Conservation (phyloP, 129 eudicot species). For the Deinandra increscens region DNA sequence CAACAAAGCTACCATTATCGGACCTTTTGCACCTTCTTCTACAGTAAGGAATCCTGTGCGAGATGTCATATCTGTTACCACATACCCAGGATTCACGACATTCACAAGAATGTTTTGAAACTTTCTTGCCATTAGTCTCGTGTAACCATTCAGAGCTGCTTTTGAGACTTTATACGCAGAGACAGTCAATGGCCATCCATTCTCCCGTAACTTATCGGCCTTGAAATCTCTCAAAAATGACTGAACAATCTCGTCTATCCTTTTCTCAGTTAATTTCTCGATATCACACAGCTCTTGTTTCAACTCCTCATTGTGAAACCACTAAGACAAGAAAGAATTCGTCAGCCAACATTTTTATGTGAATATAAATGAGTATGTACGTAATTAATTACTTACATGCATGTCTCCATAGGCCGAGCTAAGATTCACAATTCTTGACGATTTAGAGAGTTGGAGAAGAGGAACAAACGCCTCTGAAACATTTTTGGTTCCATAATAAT, state of each 20-base stretch:
- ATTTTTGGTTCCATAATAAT: conserved; percentile 28
- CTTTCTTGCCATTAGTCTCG: conserved; percentile 28
- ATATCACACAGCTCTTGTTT: conserved; percentile 9
- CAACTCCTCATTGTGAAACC: conserved; percentile 23
- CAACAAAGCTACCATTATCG: conserved; percentile 29
- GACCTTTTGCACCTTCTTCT: conserved; percentile 32
- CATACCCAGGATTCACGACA: conserved; percentile 7
- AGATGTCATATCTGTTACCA: conserved; percentile 35
- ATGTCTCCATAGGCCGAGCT: conserved; percentile 15
- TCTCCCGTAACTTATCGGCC: conserved; percentile 6
- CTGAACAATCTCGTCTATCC: conserved; percentile 22
- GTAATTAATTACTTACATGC: conserved; percentile 11
- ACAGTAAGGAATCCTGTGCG: conserved; percentile 26
- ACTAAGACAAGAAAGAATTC: conserved; percentile 2
- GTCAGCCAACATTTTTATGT: neutral
- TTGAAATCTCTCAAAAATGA: conserved; percentile 24
- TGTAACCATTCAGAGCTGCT: neutral
- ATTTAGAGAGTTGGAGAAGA: conserved; percentile 9
- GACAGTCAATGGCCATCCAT: conserved; percentile 24
- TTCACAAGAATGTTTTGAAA: conserved; percentile 20
- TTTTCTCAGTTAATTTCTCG: conserved; percentile 15
- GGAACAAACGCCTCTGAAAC: conserved; percentile 23
- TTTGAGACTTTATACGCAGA: conserved; percentile 16
- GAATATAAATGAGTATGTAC: neutral
- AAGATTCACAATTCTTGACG: conserved; percentile 25